Conservation (phyloP, 305 asterid genomes). For the Fraxinus dipetala region DNA sequence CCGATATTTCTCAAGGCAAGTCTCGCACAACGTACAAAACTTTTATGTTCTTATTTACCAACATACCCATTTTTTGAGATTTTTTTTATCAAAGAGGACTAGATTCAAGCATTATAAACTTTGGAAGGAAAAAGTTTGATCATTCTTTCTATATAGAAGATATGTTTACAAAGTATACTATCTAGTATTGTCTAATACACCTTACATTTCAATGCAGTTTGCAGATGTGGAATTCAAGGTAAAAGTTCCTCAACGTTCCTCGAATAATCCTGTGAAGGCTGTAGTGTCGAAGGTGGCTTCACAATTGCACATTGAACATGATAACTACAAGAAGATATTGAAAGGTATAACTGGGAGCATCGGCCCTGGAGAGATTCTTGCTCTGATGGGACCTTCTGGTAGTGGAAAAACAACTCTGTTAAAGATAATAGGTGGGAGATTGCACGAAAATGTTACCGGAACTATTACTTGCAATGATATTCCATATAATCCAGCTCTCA, state of each 20-base stretch:
- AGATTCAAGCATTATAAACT: not conserved
- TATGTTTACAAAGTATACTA: not conserved
- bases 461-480: constrained; percentile 71
- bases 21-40: not conserved
- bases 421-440: constrained; percentile 70
- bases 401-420: constrained; percentile 85
- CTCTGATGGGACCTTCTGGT: constrained; percentile 96
- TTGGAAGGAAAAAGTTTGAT: not conserved
- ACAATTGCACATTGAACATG: constrained; percentile 43
- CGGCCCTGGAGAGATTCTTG: constrained; percentile 81
- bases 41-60: not conserved
- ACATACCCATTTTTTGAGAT: not conserved
- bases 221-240: constrained; percentile 82
- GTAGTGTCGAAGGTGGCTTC: constrained; percentile 54
- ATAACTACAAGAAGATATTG: constrained; percentile 70
- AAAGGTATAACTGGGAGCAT: constrained; percentile 78
- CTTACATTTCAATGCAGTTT: constrained; percentile 47
- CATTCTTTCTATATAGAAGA: not conserved
- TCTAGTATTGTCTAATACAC: not conserved
- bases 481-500: constrained; percentile 61
- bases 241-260: constrained; percentile 35
- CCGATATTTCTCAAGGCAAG: constrained; percentile 79
- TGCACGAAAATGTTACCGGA: constrained; percentile 70
- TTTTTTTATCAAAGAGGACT: not conserved
- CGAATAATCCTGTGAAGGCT: constrained; percentile 56